Conservation (phyloP, 2,329 filamentous ascomycete species). For the Paraconiothyrium sp. region DNA sequence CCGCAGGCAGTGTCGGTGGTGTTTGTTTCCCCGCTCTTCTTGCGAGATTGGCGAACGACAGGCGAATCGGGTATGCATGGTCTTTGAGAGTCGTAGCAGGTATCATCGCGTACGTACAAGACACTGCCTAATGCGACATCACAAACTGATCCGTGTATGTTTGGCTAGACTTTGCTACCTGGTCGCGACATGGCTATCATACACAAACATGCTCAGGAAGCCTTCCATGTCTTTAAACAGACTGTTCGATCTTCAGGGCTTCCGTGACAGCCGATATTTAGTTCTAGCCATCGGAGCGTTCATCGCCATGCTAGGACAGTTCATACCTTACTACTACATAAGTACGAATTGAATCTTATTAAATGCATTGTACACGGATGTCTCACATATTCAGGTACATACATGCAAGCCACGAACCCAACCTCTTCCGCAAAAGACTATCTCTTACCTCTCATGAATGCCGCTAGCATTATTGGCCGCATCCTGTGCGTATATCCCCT, state of each 20-base stretch:
- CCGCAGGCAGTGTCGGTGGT: conserved; percentile 52
- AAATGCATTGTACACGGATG: conserved; percentile 29
- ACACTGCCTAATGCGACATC: not conserved
- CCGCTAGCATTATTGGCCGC: conserved; percentile 65
- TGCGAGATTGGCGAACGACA: conserved; percentile 59
- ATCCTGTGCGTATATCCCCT: conserved; percentile 61
- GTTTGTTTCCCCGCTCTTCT: conserved; percentile 68
- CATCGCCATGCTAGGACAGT: conserved; percentile 42
- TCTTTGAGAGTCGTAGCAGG: conserved; percentile 70
- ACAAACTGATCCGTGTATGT: not conserved
- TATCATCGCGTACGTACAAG: conserved; percentile 42
- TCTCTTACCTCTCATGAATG: conserved; percentile 60
- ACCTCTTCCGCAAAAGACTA: conserved; percentile 54
- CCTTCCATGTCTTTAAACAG: conserved; percentile 31
- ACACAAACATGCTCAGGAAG: conserved; percentile 26
- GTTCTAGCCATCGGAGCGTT: conserved; percentile 41
- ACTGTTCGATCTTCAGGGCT: conserved; percentile 47
- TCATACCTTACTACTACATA: conserved; percentile 44
- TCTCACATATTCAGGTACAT: conserved; percentile 65
- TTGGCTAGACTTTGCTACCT: conserved; percentile 51
- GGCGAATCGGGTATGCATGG: conserved; percentile 68
- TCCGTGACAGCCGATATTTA: conserved; percentile 42
- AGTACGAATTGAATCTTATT: conserved; percentile 38
- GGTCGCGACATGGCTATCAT: conserved; percentile 48
- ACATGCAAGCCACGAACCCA: conserved; percentile 64